Evolutionary conservation across 148 eudicot species (phyloP), one percentile per base, ranked within the genome.

Genomic region (Chenopodium suecicum): DNA sequence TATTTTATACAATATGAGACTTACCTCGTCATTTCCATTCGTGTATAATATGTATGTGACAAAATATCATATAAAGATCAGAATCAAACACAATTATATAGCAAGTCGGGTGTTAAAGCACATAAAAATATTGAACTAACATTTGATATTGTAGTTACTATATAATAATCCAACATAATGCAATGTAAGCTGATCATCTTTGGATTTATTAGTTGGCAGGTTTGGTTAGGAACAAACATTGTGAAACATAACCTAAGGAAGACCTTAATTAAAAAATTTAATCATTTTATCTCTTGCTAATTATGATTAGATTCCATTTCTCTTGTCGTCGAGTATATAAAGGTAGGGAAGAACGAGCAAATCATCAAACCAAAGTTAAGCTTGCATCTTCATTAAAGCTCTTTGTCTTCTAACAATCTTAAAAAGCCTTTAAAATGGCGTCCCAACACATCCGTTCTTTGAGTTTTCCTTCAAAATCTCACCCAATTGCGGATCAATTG

Each of bases 401-500:
- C 77, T 14, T 52, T 25, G 64, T 22, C 64, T 74, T 50, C 22
- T 20, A 67, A 16, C 41, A 74, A 52, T 27, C n/a, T 13, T 20
- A 10, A 22, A 37, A 34, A 17, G 7, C 17, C 48, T 0, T 34
- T 2, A 19, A 12, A 65, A 78, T 66, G 74, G 74, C 79, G 0
- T 63, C 31, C n/a, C 22, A 41, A 54, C 70, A 64, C 70, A 65
- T 71, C 41, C 70, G 79, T 19, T 77, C 71, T n/a, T 27, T 34
- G 25, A 77, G 79, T 41, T 41, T 77, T 25, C 71, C 79, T 0
- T 63, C 79, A 8, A 64, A 60, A 7, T 23, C 70, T n/a, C 79
- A 77, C 79, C 79, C 79, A 41, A 37, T 64, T 23, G 47, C 50
- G 2, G 52, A 44, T n/a, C 34, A 77, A 23, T 44, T 83, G 16